Conservation (phyloP, 345 rosid species). For the Hirschfeldia incana region DNA sequence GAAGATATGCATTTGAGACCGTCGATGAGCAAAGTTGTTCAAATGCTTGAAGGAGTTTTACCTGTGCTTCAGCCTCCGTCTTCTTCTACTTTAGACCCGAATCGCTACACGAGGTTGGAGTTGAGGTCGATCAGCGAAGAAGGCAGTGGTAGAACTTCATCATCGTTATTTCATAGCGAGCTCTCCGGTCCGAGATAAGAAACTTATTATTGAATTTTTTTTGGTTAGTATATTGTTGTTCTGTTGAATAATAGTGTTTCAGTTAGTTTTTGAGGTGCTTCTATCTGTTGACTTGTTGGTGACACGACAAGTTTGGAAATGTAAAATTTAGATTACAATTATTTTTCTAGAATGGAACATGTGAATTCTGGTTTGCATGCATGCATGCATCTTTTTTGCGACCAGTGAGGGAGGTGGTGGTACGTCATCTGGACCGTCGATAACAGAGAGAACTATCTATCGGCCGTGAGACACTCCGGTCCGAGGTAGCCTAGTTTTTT, state of each 20-base stretch:
- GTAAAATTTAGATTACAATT: neutral
- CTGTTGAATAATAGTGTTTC: neutral
- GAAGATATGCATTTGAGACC: slow-evolving; percentile 89
- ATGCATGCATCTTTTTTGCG: neutral
- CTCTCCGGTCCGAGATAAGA: neutral
- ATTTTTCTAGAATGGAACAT: neutral
- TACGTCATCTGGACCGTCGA: slow-evolving; percentile 76
- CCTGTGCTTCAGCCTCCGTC: slow-evolving; percentile 50
- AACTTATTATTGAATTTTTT: too few relatives aligned
- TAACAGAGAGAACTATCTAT: slow-evolving; percentile 64
- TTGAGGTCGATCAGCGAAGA: neutral
- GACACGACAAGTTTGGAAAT: neutral
- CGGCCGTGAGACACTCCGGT: slow-evolving; percentile 84
- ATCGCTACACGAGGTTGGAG: slow-evolving; percentile 10
- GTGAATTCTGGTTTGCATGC: neutral
- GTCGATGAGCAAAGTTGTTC: slow-evolving; percentile 84
- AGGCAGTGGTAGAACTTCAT: neutral
- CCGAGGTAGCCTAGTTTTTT: slow-evolving; percentile 67
- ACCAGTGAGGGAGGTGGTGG: slow-evolving; percentile 65
- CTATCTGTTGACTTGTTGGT: neutral
- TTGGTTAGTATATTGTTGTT: neutral
- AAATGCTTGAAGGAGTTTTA: slow-evolving; percentile 90
- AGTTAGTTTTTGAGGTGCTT: too few relatives aligned
- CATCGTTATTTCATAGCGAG: neutral
- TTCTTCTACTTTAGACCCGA: slow-evolving; percentile 62